Evolutionary conservation across 164 flowering plant genomes (phyloP), one percentile per base, ranked within the genome.

Genomic region (Vitis amurensis): DNA sequence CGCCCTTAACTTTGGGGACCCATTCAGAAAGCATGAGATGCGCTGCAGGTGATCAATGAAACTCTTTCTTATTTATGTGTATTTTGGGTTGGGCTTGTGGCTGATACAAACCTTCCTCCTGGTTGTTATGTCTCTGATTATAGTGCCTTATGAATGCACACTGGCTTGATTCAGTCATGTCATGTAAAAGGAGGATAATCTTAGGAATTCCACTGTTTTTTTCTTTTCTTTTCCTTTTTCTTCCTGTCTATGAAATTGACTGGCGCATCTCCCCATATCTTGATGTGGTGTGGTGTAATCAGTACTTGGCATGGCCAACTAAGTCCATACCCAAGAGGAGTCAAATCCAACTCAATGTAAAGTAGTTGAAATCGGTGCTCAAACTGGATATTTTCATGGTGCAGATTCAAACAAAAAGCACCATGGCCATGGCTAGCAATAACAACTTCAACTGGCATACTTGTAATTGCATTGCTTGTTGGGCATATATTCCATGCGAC

Each of bases 21-120:
- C 99, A n/a, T 79, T 76, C 59, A 85, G 96, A 74, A 91, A 82
- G 78, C 97, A 95, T 78, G 98, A 93, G 82, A 95, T 95, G 99
- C 91, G 73, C 31, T 95, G 99, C 97, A 90, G 99, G 98, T 90
- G 72, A 78, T 49, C 11, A 16, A 67, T 69, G 44, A 10, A 14
- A 61, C 16, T 56, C 55, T 9, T 23, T 55, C 55, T 75, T 27
- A 37, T 19, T 51, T 7, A 47, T 12, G 49, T 2, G 2, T 9
- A 16, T 7, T 29, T 13, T 37, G 29, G 66, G 17, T 31, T 19
- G 44, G 44, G 44, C 6, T 37, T 58, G 23, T 58, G 27, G 61
- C 61, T 58, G 61, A 58, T 9, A 15, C 23, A 58, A 58, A n/a
- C 56, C 44, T 37, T 37, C 7, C 44, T 37, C 44, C 44, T 37